Evolutionary conservation across 345 rosid species (phyloP).

Genomic region (Geranium brycei): DNA sequence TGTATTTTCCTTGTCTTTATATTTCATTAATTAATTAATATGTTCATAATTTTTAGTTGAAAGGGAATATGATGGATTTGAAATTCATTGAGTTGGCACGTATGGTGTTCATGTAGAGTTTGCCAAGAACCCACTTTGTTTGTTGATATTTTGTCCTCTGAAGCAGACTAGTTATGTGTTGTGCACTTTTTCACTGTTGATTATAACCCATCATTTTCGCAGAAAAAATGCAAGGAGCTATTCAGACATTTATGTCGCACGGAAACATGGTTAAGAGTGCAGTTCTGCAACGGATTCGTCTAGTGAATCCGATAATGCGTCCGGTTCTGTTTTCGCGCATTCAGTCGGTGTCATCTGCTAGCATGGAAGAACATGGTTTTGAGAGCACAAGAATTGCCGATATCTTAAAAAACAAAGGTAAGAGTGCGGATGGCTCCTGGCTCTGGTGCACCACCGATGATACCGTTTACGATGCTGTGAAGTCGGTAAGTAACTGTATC

Average conservation of each 20-base stretch:
- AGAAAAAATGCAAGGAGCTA: constrained; percentile 48
- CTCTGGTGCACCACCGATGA: constrained; percentile 97
- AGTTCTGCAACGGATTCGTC: constrained; percentile 45
- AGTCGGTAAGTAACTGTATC: constrained; percentile 46
- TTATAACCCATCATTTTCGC: not conserved
- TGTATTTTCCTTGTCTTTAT: no score
- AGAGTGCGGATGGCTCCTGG: constrained; percentile 95
- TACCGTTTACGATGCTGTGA: constrained; percentile 78
- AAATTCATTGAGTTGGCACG: no score
- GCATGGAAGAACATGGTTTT: constrained; percentile 84
- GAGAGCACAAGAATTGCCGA: constrained; percentile 84
- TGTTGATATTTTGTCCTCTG: no score
- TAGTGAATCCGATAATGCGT: constrained; percentile 38
- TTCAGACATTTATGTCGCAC: constrained; percentile 28
- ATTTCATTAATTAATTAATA: no score
- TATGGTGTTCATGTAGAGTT: no score
- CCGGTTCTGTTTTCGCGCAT: constrained; percentile 39
- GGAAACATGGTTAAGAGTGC: constrained; percentile 47
- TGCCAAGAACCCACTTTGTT: no score
- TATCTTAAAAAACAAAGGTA: constrained; percentile 65
- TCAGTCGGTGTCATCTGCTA: constrained; percentile 46
- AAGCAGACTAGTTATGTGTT: no score
- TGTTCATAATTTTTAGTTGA: no score
- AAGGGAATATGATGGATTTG: no score
- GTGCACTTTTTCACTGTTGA: no score